phyloP scores from a whole-genome alignment of 805 yeast species.

The Kodamaea laetipori region DNA sequence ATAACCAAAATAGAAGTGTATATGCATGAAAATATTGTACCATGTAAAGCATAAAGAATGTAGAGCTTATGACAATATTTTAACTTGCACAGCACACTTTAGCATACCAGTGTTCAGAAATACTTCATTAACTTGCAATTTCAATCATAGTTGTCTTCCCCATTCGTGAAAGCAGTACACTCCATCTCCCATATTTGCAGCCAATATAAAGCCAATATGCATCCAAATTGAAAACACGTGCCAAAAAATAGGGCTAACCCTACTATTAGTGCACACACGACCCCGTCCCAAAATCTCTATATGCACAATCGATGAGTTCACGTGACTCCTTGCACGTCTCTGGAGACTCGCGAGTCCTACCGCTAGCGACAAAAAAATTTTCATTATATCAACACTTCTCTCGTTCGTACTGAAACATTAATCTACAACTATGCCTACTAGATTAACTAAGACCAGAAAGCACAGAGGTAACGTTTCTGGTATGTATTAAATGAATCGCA shows the following conservation, averaged over 20 bases:
- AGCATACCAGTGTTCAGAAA: no score
- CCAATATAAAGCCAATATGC: no score
- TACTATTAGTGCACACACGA: neutral
- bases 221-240: slow-evolving; percentile 1
- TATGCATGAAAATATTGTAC: no score
- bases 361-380: slow-evolving; percentile 10
- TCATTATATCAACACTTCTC: slow-evolving; percentile 10
- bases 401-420: slow-evolving; percentile 10
- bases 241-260: neutral
- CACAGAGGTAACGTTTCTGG: slow-evolving; percentile 99
- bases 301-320: slow-evolving; percentile 1
- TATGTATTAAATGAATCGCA: slow-evolving; percentile 48
- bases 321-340: neutral
- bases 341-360: slow-evolving; percentile 2
- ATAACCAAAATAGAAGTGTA: no score
- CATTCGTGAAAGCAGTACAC: no score
- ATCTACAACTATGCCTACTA: slow-evolving; percentile 82
- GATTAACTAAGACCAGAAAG: slow-evolving; percentile 99
- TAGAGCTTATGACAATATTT: no score
- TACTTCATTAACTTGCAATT: no score
- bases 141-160: no score
- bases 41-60: no score
- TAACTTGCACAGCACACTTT: no score
- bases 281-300: no score
- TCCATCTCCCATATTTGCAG: no score